phyloP scores from a whole-genome alignment of 2,329 filamentous ascomycete genomes.

The Trichoderma sp. region DNA sequence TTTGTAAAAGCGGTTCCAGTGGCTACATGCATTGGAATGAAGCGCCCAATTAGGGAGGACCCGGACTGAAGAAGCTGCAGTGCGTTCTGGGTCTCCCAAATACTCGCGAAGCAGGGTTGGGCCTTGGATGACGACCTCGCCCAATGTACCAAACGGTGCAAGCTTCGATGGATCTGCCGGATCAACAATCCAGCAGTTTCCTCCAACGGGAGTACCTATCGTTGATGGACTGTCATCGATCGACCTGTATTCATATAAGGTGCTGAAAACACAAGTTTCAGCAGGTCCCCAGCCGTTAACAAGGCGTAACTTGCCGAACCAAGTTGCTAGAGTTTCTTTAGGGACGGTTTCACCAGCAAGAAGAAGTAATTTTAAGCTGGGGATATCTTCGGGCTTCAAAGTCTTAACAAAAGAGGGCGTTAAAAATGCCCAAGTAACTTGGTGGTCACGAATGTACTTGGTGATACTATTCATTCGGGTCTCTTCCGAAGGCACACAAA shows the following conservation, averaged over 20 bases:
- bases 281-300: slow-evolving; percentile 12
- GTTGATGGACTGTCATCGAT: background rate
- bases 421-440: slow-evolving; percentile 8
- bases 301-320: slow-evolving; percentile 17
- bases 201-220: slow-evolving; percentile 16
- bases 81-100: slow-evolving; percentile 18
- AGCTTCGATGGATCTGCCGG: slow-evolving; percentile 7
- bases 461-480: slow-evolving; percentile 13
- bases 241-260: slow-evolving; percentile 1
- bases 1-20: slow-evolving; percentile 15
- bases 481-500: slow-evolving; percentile 15
- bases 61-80: background rate
- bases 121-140: slow-evolving; percentile 20
- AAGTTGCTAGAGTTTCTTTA: slow-evolving; percentile 2
- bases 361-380: slow-evolving; percentile 1
- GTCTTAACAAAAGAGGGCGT: slow-evolving; percentile 12
- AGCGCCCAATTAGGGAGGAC: slow-evolving; percentile 6
- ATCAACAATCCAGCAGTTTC: slow-evolving; percentile 26
- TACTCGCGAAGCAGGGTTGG: slow-evolving; percentile 22
- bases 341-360: slow-evolving; percentile 19
- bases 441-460: background rate
- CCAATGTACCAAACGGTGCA: slow-evolving; percentile 14
- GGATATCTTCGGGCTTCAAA: slow-evolving; percentile 1
- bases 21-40: background rate
- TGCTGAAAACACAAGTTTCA: slow-evolving; percentile 24